Percentiles rank a stretch among this genome's conserved stretches.
Evolutionary conservation across 1,284 basidiomycete genomes (phyloP).

Genomic region (Anthracocystis setariae): DNA sequence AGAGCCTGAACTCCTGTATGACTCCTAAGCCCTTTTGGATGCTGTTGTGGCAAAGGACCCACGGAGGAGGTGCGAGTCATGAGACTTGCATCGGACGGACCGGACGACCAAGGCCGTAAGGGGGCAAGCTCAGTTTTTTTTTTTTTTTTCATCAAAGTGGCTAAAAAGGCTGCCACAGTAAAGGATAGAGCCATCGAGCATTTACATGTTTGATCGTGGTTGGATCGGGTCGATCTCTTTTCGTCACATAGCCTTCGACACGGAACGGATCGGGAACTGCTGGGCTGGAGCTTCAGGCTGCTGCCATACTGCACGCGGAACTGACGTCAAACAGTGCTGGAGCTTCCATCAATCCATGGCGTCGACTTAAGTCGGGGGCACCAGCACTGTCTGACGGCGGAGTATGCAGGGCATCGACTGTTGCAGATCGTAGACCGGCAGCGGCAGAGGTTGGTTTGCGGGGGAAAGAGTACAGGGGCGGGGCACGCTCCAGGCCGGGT

Average conservation of each 20-base stretch:
- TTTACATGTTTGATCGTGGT: constrained; percentile 19
- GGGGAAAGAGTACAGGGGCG: constrained; percentile 5
- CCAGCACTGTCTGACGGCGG: constrained; percentile 10
- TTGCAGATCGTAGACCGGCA: constrained; percentile 7
- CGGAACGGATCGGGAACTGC: constrained; percentile 9
- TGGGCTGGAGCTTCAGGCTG: too few species aligned
- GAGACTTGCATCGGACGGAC: constrained; percentile 6
- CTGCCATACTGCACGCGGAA: not conserved
- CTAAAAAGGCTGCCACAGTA: not conserved
- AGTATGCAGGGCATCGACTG: constrained; percentile 24
- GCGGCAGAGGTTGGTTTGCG: constrained; percentile 16
- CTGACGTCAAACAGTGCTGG: constrained; percentile 14
- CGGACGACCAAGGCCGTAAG: constrained; percentile 30
- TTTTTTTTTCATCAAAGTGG: not conserved
- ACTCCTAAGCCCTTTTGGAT: not conserved
- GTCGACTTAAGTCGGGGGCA: constrained; percentile 22
- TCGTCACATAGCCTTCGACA: not conserved
- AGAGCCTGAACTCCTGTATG: constrained; percentile 6
- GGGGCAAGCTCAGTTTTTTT: too few species aligned
- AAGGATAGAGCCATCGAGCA: too few species aligned
- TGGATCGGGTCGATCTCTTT: constrained; percentile 17
- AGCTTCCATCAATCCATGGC: not conserved
- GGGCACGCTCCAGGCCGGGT: constrained; percentile 9
- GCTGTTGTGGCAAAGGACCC: constrained; percentile 3
- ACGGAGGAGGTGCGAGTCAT: constrained; percentile 12